Conservation (phyloP, 352 stramenopile species). For the Phytopythium ostracodes region DNA sequence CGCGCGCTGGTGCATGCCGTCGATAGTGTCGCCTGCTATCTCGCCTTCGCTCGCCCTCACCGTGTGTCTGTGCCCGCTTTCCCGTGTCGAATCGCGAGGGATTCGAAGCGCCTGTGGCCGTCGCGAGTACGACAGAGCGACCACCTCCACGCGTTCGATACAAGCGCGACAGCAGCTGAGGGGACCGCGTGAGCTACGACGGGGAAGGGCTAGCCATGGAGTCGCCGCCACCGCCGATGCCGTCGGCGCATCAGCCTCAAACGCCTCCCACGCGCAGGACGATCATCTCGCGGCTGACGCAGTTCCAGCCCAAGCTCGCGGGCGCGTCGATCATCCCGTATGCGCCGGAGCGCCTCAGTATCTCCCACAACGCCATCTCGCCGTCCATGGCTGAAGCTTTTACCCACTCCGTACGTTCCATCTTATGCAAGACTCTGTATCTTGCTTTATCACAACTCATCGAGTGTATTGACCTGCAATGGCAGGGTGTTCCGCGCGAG, state of each 20-base stretch:
- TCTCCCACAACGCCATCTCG: slow-evolving; percentile 46
- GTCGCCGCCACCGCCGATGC: background rate
- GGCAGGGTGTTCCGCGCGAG: background rate
- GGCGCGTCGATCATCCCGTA: slow-evolving; percentile 56
- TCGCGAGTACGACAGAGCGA: background rate
- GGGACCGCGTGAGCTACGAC: background rate
- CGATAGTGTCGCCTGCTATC: background rate
- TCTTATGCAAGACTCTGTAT: too few species aligned
- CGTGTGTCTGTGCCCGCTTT: background rate
- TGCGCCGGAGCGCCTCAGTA: slow-evolving; percentile 59
- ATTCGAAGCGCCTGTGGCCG: too few species aligned
- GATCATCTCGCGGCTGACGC: slow-evolving; percentile 43
- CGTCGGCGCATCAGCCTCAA: background rate
- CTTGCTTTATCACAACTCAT: background rate
- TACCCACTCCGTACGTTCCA: slow-evolving; percentile 23
- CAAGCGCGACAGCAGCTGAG: background rate
- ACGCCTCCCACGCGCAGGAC: slow-evolving; percentile 25
- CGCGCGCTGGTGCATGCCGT: too few species aligned
- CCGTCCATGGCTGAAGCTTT: slow-evolving; percentile 45
- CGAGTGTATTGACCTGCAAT: background rate
- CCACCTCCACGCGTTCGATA: background rate
- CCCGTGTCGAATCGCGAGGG: too few species aligned
- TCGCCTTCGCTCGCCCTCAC: background rate
- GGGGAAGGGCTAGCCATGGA: slow-evolving; percentile 4
- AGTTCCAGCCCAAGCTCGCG: slow-evolving; percentile 31